Percentiles rank a stretch among this genome's conserved stretches.
Conservation (phyloP, 129 eudicot genomes). For the Artemisia tridentata region DNA sequence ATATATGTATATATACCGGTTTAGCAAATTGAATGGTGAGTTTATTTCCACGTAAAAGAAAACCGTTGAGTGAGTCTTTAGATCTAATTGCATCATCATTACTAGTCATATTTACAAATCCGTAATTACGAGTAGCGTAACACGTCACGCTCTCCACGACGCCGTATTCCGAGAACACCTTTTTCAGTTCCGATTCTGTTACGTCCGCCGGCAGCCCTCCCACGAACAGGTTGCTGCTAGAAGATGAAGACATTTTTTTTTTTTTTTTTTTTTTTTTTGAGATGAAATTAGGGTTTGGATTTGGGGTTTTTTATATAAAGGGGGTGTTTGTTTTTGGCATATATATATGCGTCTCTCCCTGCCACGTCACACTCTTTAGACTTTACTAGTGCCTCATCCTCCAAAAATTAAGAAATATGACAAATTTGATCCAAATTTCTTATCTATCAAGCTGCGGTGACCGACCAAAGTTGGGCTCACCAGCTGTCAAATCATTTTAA, state of each 20-base stretch:
- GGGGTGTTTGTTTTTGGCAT: not conserved
- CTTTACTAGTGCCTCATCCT: no score
- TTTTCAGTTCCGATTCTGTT: conserved; percentile 44
- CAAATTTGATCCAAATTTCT: no score
- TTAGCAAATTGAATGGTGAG: conserved; percentile 67
- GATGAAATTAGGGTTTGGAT: not conserved
- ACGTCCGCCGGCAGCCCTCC: conserved; percentile 52
- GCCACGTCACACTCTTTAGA: no score
- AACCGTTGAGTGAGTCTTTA: conserved; percentile 43
- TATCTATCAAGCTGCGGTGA: no score
- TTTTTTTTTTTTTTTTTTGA: not conserved
- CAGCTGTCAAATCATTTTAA: no score
- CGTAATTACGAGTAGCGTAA: conserved; percentile 46
- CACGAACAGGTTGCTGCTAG: conserved; percentile 50
- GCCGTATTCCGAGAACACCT: conserved; percentile 46
- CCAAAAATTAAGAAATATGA: no score
- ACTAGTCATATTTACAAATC: conserved; percentile 47
- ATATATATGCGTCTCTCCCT: not conserved
- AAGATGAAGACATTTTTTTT: not conserved
- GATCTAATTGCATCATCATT: conserved; percentile 48
- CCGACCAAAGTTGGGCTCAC: no score
- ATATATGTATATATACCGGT: conserved; percentile 46
- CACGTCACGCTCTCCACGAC: conserved; percentile 35
- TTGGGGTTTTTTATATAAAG: not conserved
- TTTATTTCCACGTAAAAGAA: conserved; percentile 29